Base-by-base conservation (phyloP, 2,329 filamentous ascomycete species). In the Claviceps pusilla region DNA sequence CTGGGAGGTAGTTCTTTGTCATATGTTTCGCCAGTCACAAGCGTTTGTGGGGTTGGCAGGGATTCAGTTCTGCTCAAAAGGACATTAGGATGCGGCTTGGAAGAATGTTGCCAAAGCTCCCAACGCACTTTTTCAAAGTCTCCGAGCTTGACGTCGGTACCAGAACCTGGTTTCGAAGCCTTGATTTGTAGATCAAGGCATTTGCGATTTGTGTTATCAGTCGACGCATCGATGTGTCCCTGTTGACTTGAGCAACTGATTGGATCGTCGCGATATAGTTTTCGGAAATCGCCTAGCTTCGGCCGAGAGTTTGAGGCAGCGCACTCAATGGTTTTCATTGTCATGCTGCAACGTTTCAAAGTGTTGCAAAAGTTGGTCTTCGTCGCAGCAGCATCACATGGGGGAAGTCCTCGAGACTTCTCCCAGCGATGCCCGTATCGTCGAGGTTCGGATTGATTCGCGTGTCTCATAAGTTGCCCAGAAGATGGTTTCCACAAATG, bases 241-340 rank as follows among this genome's bases (percentile, higher is more conserved):
- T 53, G 11, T 31, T 24, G 19, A 35, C 35, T 39, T 9, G 45
- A 41, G 45, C 28, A 48, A 41, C 35, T 33, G 45, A 12, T 35
- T 19, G 28, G 12, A 24, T 35, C 11, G 29, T 45, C 39, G 33
- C 31, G 19, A 33, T 54, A 54, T 35, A 52, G 29, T 37, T 46
- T 51, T 35, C 50, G 50, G 16, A 57, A 55, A 35, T 57, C 55
- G 33, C 55, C 55, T n/a, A 57, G 48, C 55, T 51, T 55, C 11
- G 53, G 50, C 29, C 49, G 48, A 5, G 39, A 39, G 11, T 46
- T 19, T 35, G 45, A n/a, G 14, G 31, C 19, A 24, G 29, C 29
- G 12, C 29, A 14, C 31, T 39, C 12, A 24, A 14, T 4, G 3
- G 14, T 14, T 19, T 50, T n/a, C n/a, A 43, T 35, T 4, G 37